Conservation (phyloP, 805 yeast genomes). For the Saturnispora halmiae region DNA sequence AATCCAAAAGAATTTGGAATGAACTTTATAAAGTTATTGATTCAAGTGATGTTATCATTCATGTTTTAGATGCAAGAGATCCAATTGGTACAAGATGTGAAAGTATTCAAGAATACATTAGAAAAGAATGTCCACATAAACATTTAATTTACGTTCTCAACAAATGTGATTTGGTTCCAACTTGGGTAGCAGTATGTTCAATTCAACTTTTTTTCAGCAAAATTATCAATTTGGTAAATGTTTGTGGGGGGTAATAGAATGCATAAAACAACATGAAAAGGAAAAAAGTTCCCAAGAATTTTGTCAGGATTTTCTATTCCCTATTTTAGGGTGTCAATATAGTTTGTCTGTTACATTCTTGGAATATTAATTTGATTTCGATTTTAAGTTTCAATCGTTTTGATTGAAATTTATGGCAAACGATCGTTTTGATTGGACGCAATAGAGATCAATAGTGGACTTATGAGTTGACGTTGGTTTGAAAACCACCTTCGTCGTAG, state of each 20-base stretch:
- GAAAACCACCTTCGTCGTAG: constrained; percentile 50
- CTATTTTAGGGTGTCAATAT: constrained; percentile 26
- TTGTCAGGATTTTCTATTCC: constrained; percentile 61
- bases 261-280: no score
- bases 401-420: background rate
- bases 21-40: constrained; percentile 94
- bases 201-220: no score
- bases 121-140: constrained; percentile 91
- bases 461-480: constrained; percentile 65
- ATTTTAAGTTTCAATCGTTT: background rate
- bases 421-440: constrained; percentile 4
- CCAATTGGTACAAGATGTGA: constrained; percentile 94
- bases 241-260: background rate
- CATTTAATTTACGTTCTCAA: constrained; percentile 90
- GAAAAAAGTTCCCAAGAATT: constrained; percentile 51
- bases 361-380: constrained; percentile 60
- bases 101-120: constrained; percentile 85
- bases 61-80: constrained; percentile 95
- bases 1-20: constrained; percentile 97
- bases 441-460: constrained; percentile 37
- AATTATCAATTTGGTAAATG: constrained; percentile 22
- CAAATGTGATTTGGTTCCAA: constrained; percentile 97
- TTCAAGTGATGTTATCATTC: constrained; percentile 94
- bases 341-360: constrained; percentile 93
- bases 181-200: constrained; percentile 98